Evolutionary conservation across 257 asterid species (phyloP).

Genomic region (Solanum corneliomulleri): DNA sequence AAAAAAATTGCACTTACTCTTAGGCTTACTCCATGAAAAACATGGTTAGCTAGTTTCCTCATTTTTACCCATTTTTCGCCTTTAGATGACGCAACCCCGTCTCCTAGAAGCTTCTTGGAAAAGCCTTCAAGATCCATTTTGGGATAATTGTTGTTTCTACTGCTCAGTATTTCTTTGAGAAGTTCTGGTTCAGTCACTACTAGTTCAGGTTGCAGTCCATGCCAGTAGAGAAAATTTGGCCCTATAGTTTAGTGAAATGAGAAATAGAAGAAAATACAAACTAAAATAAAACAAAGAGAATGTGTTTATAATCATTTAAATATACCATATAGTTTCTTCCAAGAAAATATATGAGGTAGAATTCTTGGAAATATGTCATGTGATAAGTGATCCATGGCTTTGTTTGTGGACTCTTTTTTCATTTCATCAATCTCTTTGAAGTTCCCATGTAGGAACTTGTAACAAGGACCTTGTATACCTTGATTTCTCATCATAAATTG

Average conservation of each 20-base stretch:
- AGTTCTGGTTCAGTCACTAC: slow-evolving; percentile 51
- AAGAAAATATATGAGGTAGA: slow-evolving; percentile 39
- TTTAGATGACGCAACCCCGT: slow-evolving; percentile 51
- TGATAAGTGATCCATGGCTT: slow-evolving; percentile 30
- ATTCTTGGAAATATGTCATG: slow-evolving; percentile 48
- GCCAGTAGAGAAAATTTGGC: slow-evolving; percentile 40
- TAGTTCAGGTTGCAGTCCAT: slow-evolving; percentile 43
- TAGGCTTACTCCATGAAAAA: slow-evolving; percentile 46
- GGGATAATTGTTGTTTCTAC: slow-evolving; percentile 33
- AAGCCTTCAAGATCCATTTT: slow-evolving; percentile 56
- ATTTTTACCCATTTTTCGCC: slow-evolving; percentile 55
- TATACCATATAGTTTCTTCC: slow-evolving; percentile 38
- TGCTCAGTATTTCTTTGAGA: slow-evolving; percentile 38
- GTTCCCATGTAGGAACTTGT: slow-evolving; percentile 43
- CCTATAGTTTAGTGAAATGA: slow-evolving; percentile 8
- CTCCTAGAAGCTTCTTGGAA: slow-evolving; percentile 54
- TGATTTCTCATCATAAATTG: slow-evolving; percentile 27
- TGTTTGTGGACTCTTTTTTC: slow-evolving; percentile 23
- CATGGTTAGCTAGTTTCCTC: slow-evolving; percentile 50
- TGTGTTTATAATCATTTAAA: neutral
- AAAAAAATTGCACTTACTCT: slow-evolving; percentile 14
- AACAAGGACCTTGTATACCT: slow-evolving; percentile 49
- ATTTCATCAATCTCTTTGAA: slow-evolving; percentile 31
- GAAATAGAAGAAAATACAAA: neutral
- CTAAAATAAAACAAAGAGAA: neutral